A percentile compares a stretch with the other conserved stretches of the same genome.
These are phyloP conservation scores for Ceratocystis albifundus DNA, from an alignment of 2,329 filamentous ascomycete genomes.

Conservation along the genomic window DNA sequence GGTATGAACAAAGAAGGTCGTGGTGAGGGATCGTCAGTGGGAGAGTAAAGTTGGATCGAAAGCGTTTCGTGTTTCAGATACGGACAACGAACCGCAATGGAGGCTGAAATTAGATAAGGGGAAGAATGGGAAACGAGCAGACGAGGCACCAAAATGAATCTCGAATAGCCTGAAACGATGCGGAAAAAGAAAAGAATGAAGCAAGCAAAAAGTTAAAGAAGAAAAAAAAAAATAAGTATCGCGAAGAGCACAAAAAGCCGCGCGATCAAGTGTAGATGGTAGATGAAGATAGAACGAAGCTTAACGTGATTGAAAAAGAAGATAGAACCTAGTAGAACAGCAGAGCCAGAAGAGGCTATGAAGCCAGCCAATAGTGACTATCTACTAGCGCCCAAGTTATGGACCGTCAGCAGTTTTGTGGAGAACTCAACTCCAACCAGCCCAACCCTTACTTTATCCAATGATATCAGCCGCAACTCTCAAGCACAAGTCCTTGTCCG, in stretches of 20 bases:
- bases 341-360: not conserved
- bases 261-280: not conserved
- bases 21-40: not conserved
- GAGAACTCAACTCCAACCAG: not conserved
- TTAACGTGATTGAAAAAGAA: not conserved
- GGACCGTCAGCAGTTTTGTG: not conserved
- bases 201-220: not conserved
- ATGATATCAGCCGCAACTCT: not conserved
- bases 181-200: not conserved
- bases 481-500: too few species aligned
- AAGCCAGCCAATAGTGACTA: not conserved
- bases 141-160: not conserved
- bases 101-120: slow-evolving; percentile 13
- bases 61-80: slow-evolving; percentile 5
- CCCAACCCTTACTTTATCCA: not conserved
- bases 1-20: not conserved
- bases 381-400: not conserved
- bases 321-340: not conserved
- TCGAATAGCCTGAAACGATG: not conserved
- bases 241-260: not conserved
- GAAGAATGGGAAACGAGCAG: slow-evolving; percentile 10
- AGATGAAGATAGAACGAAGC: not conserved
- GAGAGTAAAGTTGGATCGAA: not conserved
- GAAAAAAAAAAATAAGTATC: not conserved
- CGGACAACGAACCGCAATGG: not conserved